Percentiles rank a stretch among this genome's conserved stretches.
phyloP scores from a whole-genome alignment of 805 yeast genomes.

The Sungouiozyma ichnusensis region DNA sequence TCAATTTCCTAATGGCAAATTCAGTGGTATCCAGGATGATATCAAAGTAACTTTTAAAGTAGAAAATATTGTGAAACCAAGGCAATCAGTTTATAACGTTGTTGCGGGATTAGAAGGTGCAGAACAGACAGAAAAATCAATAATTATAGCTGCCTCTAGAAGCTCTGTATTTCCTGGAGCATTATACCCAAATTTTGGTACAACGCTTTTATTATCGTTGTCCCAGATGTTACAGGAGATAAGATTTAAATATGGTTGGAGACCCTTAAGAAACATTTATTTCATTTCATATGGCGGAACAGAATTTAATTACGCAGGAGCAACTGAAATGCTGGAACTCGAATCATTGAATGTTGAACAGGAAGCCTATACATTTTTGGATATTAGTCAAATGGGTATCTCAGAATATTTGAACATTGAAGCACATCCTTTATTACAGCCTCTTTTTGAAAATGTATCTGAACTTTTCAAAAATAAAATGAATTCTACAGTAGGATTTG shows the following conservation, averaged over 20 bases:
- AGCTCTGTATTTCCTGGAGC: conserved; percentile 72
- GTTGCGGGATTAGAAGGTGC: conserved; percentile 68
- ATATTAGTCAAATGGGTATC: conserved; percentile 37
- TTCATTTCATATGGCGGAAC: conserved; percentile 78
- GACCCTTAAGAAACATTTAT: conserved; percentile 70
- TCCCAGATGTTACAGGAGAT: conserved; percentile 56
- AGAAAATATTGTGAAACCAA: conserved; percentile 35
- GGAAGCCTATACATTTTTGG: conserved; percentile 61
- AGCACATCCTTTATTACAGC: conserved; percentile 51
- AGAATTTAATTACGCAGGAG: conserved; percentile 70
- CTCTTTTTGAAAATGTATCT: conserved; percentile 1
- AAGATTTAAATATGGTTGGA: conserved; percentile 58
- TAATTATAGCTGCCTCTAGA: conserved; percentile 71
- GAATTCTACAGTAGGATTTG: conserved; percentile 11
- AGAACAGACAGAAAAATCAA: conserved; percentile 61
- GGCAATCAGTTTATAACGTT: conserved; percentile 67
- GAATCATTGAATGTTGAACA: conserved; percentile 39
- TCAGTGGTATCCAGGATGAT: conserved; percentile 13
- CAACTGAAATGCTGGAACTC: conserved; percentile 59
- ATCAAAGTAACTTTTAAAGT: conserved; percentile 23
- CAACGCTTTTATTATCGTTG: conserved; percentile 57
- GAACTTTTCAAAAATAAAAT: conserved; percentile 7
- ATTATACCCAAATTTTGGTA: conserved; percentile 57
- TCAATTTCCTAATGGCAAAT: conserved; percentile 8
- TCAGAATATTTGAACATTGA: conserved; percentile 38